Evolutionary conservation across 345 rosid genomes (phyloP), one percentile per base, ranked within the genome.

Genomic region (Camelina laxa): DNA sequence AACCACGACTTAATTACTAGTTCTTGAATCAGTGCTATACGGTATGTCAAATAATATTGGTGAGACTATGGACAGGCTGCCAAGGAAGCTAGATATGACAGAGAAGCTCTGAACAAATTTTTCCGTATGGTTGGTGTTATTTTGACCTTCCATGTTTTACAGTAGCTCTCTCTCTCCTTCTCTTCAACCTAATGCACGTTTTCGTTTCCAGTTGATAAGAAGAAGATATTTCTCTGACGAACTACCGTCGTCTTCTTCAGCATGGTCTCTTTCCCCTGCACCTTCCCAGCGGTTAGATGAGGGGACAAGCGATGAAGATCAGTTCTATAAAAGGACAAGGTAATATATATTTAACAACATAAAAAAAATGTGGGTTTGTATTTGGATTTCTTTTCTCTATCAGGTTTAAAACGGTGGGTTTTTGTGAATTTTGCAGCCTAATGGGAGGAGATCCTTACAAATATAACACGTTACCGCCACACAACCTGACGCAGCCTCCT

Each of bases 141-240:
- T 44, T 20, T 0, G 35, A 45, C 44, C 65, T 42, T 58, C 21
- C 33, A 30, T 55, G 31, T 33, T 22, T 19, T 48, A 5, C 4
- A 21, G 9, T 21, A 41, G 14, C 44, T 38, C 57, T 17, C 67
- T 17, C 39, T 42, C 60, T 72, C 56, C 9, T 22, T 53, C 58
- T 22, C 58, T 19, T 9, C 21, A 35, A 19, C 57, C 48, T 66
- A 2, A 30, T 58, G 9, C 6, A 45, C 22, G 35, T 7, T 49
- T 10, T 5, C 5, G 2, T 21, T 42, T 35, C 1, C 88, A 93
- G 98, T 83, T 93, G 84, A 88, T 93, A 77, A 76, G 92, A 80
- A 84, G 96, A 82, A 86, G 98, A 79, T 93, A 93, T 77, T 89
- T 89, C 73, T 83, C 93, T 15, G 97, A 93, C 2, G 94, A 89